These are phyloP conservation scores for Paramecium pentaurelia DNA, from an alignment of 73 alveolate species.

Conservation along the genomic window DNA sequence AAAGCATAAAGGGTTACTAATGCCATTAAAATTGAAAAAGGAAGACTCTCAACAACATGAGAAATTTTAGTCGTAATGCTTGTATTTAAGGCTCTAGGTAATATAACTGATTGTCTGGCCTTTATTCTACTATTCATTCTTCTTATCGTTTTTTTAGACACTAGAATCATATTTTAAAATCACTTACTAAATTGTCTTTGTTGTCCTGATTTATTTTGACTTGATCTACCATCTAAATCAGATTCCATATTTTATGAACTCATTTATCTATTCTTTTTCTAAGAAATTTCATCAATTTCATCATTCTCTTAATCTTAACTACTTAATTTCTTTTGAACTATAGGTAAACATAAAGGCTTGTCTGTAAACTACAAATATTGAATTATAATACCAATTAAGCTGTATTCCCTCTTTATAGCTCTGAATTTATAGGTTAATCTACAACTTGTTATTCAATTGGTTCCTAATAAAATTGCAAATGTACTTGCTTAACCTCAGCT, in stretches of 20 bases:
- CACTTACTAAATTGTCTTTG: background rate
- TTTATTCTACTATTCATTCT: background rate
- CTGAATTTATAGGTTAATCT: background rate
- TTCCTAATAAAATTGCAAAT: background rate
- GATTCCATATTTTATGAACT: background rate
- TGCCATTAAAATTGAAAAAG: constrained; percentile 66
- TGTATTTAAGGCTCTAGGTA: background rate
- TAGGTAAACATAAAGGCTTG: background rate
- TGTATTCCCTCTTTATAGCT: background rate
- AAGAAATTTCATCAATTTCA: background rate
- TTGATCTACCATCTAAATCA: background rate
- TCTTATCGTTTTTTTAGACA: background rate
- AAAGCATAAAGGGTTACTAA: constrained; percentile 82
- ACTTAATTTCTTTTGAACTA: background rate
- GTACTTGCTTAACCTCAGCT: background rate
- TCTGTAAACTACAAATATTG: background rate
- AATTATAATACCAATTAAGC: background rate
- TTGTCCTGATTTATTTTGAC: background rate
- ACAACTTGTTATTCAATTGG: background rate
- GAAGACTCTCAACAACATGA: background rate
- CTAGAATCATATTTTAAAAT: background rate
- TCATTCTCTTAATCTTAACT: background rate
- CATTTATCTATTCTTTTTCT: background rate
- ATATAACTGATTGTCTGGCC: background rate
- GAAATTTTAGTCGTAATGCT: background rate